These are phyloP conservation scores for Saccharomycopsis javanensis DNA, from an alignment of 805 yeast species.

Conservation along the genomic window DNA sequence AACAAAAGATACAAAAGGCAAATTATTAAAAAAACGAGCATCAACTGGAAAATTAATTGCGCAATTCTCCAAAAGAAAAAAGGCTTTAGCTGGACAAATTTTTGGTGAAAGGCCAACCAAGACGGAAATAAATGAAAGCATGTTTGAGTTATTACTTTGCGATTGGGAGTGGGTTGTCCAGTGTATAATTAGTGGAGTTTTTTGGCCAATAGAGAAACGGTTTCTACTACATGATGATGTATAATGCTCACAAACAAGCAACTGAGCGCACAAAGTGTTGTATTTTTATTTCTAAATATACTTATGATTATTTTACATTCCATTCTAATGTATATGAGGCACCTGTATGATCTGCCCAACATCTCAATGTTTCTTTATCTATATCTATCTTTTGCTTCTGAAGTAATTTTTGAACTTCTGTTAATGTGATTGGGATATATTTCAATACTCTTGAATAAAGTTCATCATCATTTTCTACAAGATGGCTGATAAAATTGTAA, in stretches of 20 bases:
- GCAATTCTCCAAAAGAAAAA: constrained; percentile 1
- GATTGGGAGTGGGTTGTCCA: constrained; percentile 65
- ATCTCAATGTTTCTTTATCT: constrained; percentile 6
- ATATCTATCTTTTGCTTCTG: background rate
- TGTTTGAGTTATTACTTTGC: constrained; percentile 23
- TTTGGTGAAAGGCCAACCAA: background rate
- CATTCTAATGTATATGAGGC: constrained; percentile 9
- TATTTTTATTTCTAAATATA: background rate
- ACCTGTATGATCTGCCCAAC: constrained; percentile 13
- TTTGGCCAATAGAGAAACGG: constrained; percentile 21
- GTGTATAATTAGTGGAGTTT: constrained; percentile 35
- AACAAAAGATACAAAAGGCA: background rate
- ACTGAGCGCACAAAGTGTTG: background rate
- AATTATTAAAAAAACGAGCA: constrained; percentile 3
- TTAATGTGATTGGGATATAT: constrained; percentile 13
- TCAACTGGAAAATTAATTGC: constrained; percentile 4
- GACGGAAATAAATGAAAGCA: background rate
- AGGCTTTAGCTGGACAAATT: background rate
- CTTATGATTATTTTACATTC: background rate
- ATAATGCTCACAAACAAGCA: background rate
- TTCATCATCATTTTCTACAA: background rate
- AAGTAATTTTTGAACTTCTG: background rate
- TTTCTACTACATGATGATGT: background rate
- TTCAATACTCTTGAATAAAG: constrained; percentile 11
- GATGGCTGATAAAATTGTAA: constrained; percentile 1